Percentiles rank a stretch among this genome's conserved stretches.
Evolutionary conservation across 495 filamentous ascomycete genomes (phyloP).

Genomic region (Tuber borchii): DNA sequence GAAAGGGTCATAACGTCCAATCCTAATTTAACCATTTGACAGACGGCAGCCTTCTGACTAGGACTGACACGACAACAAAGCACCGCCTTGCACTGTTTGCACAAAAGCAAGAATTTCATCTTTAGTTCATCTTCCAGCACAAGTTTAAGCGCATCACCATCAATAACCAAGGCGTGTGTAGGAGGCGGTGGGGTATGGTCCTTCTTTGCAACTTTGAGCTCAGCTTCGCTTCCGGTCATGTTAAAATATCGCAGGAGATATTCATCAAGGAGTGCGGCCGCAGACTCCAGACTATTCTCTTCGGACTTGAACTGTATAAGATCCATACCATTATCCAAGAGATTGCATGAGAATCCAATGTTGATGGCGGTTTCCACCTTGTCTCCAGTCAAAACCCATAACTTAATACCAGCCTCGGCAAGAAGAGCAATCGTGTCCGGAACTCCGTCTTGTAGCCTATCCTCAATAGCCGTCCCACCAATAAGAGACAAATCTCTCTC

Average conservation of each 20-base stretch:
- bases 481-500: slow-evolving; percentile 84
- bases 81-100: slow-evolving; percentile 95
- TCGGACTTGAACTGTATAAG: slow-evolving; percentile 82
- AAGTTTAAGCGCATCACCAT: slow-evolving; percentile 87
- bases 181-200: slow-evolving; percentile 78
- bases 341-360: slow-evolving; percentile 98
- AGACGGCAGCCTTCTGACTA: slow-evolving; percentile 95
- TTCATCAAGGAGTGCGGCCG: slow-evolving; percentile 64
- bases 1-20: slow-evolving; percentile 96
- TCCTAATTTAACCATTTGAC: slow-evolving; percentile 86
- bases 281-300: slow-evolving; percentile 60
- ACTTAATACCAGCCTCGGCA: slow-evolving; percentile 90
- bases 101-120: slow-evolving; percentile 88
- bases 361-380: slow-evolving; percentile 99
- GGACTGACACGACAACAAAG: slow-evolving; percentile 97
- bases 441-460: slow-evolving; percentile 93
- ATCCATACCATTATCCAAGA: slow-evolving; percentile 96
- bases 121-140: slow-evolving; percentile 74
- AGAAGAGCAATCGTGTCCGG: slow-evolving; percentile 93
- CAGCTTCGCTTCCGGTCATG: slow-evolving; percentile 80
- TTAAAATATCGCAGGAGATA: slow-evolving; percentile 60
- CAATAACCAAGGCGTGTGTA: slow-evolving; percentile 94
- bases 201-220: slow-evolving; percentile 67
- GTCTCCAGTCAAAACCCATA: slow-evolving; percentile 99
- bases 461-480: slow-evolving; percentile 96